phyloP scores from a whole-genome alignment of 306 rosid genomes.

The Phaseolus lunatus region DNA sequence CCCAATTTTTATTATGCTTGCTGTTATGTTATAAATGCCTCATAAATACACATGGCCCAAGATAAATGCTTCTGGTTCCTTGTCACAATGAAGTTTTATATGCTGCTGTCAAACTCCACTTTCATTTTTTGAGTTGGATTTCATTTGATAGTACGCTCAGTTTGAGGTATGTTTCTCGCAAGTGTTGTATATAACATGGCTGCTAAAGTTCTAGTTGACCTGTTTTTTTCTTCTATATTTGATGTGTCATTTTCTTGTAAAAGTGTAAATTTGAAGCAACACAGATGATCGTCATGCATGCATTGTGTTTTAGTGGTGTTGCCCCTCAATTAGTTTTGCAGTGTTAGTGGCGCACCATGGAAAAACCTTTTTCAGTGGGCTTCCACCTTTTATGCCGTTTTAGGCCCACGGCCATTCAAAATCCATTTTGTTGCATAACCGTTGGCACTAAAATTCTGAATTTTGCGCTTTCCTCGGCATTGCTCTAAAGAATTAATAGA shows the following conservation, averaged over 20 bases:
- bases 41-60: background rate
- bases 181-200: background rate
- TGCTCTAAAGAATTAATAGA: background rate
- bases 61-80: constrained; percentile 1
- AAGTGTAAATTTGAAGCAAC: constrained; percentile 28
- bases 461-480: background rate
- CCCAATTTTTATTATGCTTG: constrained; percentile 19
- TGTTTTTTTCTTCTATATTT: background rate
- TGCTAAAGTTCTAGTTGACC: background rate
- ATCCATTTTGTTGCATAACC: constrained; percentile 13
- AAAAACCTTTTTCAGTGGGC: constrained; percentile 39
- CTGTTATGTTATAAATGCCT: background rate
- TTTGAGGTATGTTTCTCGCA: background rate
- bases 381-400: constrained; percentile 24
- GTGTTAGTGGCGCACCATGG: constrained; percentile 53
- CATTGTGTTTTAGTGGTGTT: constrained; percentile 22
- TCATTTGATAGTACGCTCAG: background rate
- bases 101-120: background rate
- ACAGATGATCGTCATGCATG: constrained; percentile 37
- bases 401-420: constrained; percentile 41
- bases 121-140: background rate
- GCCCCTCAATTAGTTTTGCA: constrained; percentile 22
- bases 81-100: background rate
- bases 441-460: constrained; percentile 5
- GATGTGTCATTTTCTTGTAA: background rate